Evolutionary conservation across 306 rosid genomes (phyloP), one percentile per base, ranked within the genome.

Genomic region (Cicer arietinum): DNA sequence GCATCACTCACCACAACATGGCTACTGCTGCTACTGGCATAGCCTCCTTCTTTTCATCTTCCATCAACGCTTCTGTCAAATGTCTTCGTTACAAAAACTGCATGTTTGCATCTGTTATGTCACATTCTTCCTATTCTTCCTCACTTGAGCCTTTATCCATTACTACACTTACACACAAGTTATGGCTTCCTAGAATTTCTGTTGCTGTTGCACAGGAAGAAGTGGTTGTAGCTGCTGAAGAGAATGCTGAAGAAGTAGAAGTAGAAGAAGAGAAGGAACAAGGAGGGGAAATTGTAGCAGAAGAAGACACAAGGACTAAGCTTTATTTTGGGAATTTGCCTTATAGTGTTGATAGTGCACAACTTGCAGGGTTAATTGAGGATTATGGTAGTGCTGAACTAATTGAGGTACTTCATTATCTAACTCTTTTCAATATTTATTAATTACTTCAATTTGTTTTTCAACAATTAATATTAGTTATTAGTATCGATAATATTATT

Each of bases 321-420:
- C 98, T 95, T 64, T 95, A 95, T 82, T 85, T 95, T 85, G 99
- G 99, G 59, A 95, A 95, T 82, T 76, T 95, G 86, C 98, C 98
- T 53, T 95, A 92, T 17, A 88, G 96, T 74, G 96, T 95, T 67
- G 99, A 95, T 39, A 95, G 99, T 71, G 90, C 99, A 11, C 91
- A 88, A 79, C 99, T 95, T 76, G 97, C 98, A 8, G 99, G 91
- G n/a, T 58, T 95, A 3, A 87, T 95, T 77, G 89, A 95, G 81
- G 96, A 90, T 1, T 76, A 80, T 43, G 96, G 87, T 12, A 88
- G 91, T 46, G 94, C 99, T 1, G 98, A 92, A 81, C 88, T 92
- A 14, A 83, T 92, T 73, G 98, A 94, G 99, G 99, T 94, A 71
- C 97, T 92, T 69, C 13, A 30, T 44, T 54, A 8, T 48, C 2